phyloP scores from a whole-genome alignment of 441 rosid genomes.

The Mallotus repandus region DNA sequence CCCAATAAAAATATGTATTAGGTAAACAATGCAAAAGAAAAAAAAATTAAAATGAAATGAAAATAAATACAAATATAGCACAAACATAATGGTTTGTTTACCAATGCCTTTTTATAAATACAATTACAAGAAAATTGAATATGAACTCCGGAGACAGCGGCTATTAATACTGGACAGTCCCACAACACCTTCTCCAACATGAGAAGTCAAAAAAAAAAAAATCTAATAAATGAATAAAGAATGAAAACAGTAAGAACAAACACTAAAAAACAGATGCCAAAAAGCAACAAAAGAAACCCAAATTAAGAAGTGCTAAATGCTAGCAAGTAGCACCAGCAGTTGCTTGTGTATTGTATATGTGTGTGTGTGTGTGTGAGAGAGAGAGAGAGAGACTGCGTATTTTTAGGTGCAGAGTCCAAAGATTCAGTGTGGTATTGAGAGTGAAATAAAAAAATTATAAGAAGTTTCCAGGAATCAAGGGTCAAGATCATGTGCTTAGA shows the following conservation, averaged over 20 bases:
- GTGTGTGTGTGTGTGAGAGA: too few species aligned
- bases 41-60: too few species aligned
- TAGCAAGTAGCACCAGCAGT: neutral
- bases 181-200: slow-evolving; percentile 52
- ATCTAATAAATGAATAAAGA: neutral
- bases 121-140: slow-evolving; percentile 27
- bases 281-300: slow-evolving; percentile 28
- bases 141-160: slow-evolving; percentile 62
- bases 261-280: slow-evolving; percentile 27
- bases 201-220: slow-evolving; percentile 10
- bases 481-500: slow-evolving; percentile 66
- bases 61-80: neutral
- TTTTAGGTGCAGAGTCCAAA: slow-evolving; percentile 36
- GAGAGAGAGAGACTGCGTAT: slow-evolving; percentile 1
- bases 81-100: slow-evolving; percentile 21
- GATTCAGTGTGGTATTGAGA: slow-evolving; percentile 15
- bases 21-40: too few species aligned
- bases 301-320: slow-evolving; percentile 13
- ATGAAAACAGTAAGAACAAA: slow-evolving; percentile 15
- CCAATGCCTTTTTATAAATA: slow-evolving; percentile 18
- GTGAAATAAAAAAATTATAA: slow-evolving; percentile 40
- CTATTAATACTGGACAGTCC: slow-evolving; percentile 67
- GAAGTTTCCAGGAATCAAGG: slow-evolving; percentile 98
- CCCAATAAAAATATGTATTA: too few species aligned
- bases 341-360: neutral